Conservation (phyloP, 2,329 filamentous ascomycete species). For the Microdochium paspali region DNA sequence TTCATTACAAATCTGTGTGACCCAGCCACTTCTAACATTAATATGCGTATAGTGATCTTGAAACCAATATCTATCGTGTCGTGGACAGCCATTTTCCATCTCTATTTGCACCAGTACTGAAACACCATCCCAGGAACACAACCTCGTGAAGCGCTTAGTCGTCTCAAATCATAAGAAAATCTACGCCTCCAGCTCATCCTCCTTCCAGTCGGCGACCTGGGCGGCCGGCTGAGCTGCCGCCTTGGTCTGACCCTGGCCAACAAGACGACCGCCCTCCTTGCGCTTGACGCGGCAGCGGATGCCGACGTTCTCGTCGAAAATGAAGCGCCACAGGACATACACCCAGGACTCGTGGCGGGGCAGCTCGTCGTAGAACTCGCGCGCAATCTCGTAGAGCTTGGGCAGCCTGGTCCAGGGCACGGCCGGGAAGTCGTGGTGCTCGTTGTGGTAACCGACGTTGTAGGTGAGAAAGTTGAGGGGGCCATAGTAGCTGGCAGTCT, state of each 20-base stretch:
- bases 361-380: slow-evolving; percentile 84
- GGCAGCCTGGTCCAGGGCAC: slow-evolving; percentile 88
- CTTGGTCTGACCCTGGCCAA: slow-evolving; percentile 30
- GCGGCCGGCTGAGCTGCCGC: slow-evolving; percentile 24
- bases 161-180: too few species aligned
- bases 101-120: too few species aligned
- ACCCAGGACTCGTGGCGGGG: slow-evolving; percentile 86
- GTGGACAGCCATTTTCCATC: too few species aligned
- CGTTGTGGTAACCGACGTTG: slow-evolving; percentile 96
- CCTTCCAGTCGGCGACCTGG: slow-evolving; percentile 49
- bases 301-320: slow-evolving; percentile 81
- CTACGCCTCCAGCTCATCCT: slow-evolving; percentile 55
- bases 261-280: slow-evolving; percentile 60
- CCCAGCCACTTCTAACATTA: too few species aligned
- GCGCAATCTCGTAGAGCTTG: slow-evolving; percentile 66
- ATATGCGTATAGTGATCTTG: too few species aligned
- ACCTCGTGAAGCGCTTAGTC: too few species aligned
- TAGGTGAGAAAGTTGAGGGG: slow-evolving; percentile 87
- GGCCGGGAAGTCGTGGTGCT: slow-evolving; percentile 97
- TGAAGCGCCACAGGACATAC: slow-evolving; percentile 91
- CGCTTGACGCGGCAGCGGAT: slow-evolving; percentile 91
- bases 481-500: slow-evolving; percentile 97
- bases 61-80: too few species aligned
- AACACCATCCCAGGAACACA: too few species aligned
- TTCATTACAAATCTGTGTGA: too few species aligned